phyloP scores from a whole-genome alignment of 495 filamentous ascomycete species.

The Tuber borchii region DNA sequence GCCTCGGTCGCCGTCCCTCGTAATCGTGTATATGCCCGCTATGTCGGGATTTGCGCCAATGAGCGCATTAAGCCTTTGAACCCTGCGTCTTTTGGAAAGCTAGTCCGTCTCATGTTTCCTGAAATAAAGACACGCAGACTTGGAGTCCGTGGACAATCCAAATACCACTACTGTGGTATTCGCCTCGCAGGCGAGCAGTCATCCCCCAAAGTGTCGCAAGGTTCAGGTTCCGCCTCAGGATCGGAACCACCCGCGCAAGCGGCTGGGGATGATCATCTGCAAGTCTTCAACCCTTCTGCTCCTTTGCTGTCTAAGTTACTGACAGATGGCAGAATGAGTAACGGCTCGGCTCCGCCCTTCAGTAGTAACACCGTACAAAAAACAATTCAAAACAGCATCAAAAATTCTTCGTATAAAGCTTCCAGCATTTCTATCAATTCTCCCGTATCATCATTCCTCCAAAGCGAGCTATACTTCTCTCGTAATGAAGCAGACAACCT shows the following conservation, averaged over 20 bases:
- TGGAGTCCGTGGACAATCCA: slow-evolving; percentile 91
- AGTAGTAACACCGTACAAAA: slow-evolving; percentile 36
- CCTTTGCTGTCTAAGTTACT: slow-evolving; percentile 40
- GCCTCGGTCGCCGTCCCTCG: slow-evolving; percentile 62
- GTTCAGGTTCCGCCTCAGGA: slow-evolving; percentile 43
- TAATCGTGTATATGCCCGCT: slow-evolving; percentile 87
- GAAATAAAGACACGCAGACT: slow-evolving; percentile 85
- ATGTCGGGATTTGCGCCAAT: slow-evolving; percentile 80
- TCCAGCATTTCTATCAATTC: slow-evolving; percentile 32
- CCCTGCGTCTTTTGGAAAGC: slow-evolving; percentile 93
- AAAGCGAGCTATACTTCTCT: slow-evolving; percentile 40
- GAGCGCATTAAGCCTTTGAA: slow-evolving; percentile 90
- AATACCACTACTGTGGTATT: slow-evolving; percentile 75
- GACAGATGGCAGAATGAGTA: slow-evolving; percentile 42
- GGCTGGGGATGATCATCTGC: slow-evolving; percentile 44
- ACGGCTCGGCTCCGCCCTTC: slow-evolving; percentile 40
- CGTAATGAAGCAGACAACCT: slow-evolving; percentile 37
- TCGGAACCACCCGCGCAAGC: slow-evolving; percentile 44
- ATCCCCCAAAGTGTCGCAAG: slow-evolving; percentile 42
- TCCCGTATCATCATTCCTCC: slow-evolving; percentile 41
- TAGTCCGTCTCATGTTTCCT: slow-evolving; percentile 91
- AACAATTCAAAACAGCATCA: slow-evolving; percentile 41
- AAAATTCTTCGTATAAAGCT: slow-evolving; percentile 38
- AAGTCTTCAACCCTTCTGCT: slow-evolving; percentile 44
- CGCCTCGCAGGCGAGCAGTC: slow-evolving; percentile 41